These are phyloP conservation scores for Beauveria varroae DNA, from an alignment of 2,329 filamentous ascomycete genomes.

Conservation along the genomic window DNA sequence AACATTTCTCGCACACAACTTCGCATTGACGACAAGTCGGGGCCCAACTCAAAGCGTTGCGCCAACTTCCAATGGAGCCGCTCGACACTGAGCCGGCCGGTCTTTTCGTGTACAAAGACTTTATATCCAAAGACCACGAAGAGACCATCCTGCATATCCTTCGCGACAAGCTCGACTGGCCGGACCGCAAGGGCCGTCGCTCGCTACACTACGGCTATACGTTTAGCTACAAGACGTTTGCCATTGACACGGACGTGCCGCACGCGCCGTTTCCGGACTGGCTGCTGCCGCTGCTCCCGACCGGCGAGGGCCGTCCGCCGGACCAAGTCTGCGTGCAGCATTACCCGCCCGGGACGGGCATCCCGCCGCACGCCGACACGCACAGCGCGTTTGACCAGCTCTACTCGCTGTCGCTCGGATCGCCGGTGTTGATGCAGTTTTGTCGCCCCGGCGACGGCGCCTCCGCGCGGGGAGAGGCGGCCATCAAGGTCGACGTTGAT, in stretches of 20 bases:
- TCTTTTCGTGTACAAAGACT: conserved; percentile 32
- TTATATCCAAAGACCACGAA: conserved; percentile 34
- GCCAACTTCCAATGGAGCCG: background rate
- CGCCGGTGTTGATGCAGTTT: conserved; percentile 38
- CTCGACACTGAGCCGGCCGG: conserved; percentile 20
- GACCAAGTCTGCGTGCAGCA: conserved; percentile 55
- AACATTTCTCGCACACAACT: background rate
- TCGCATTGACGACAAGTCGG: background rate
- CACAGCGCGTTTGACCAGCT: conserved; percentile 40
- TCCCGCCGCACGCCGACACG: conserved; percentile 54
- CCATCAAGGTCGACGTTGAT: conserved; percentile 34
- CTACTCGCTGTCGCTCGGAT: conserved; percentile 36
- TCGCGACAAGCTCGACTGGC: conserved; percentile 38
- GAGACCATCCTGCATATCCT: conserved; percentile 34
- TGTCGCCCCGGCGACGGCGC: conserved; percentile 16
- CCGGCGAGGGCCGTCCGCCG: conserved; percentile 30
- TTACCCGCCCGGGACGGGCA: conserved; percentile 52
- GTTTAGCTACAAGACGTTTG: conserved; percentile 52
- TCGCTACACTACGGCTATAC: conserved; percentile 50
- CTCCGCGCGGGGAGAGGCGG: no score
- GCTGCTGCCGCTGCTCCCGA: conserved; percentile 40
- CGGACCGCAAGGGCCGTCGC: conserved; percentile 34
- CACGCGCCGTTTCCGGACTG: conserved; percentile 44
- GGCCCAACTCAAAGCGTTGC: background rate
- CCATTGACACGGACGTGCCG: conserved; percentile 40